Percentiles rank a stretch among this genome's conserved stretches.
Evolutionary conservation across 345 rosid genomes (phyloP).

Genomic region (Nasturtium officinale): DNA sequence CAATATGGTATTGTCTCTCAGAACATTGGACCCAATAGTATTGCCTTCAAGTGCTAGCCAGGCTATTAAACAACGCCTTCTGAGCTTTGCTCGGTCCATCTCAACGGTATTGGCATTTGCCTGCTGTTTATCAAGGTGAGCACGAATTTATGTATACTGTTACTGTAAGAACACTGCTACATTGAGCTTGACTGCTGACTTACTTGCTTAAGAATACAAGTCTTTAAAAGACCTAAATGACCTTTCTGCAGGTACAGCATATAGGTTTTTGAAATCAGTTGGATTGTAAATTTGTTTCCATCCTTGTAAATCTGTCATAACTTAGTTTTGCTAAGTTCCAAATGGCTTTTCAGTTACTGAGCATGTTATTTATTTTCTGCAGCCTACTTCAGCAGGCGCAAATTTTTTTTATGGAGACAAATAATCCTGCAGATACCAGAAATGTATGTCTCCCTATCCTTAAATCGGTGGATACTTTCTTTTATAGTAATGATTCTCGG

Average conservation of each 20-base stretch:
- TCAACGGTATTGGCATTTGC: conserved; percentile 86
- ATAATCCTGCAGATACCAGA: conserved; percentile 63
- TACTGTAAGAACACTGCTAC: conserved; percentile 3
- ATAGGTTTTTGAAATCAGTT: conserved; percentile 10
- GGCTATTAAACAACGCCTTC: conserved; percentile 79
- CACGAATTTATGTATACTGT: conserved; percentile 14
- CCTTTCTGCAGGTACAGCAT: conserved; percentile 13
- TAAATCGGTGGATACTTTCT: neutral
- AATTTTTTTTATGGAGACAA: conserved; percentile 60
- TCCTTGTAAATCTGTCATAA: conserved; percentile 14
- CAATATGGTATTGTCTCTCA: conserved; percentile 42
- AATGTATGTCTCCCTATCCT: conserved; percentile 55
- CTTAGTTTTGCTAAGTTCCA: conserved; percentile 5
- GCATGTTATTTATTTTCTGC: conserved; percentile 37
- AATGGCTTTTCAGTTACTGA: conserved; percentile 16
- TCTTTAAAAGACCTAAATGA: conserved; percentile 9
- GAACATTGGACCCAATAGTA: conserved; percentile 78
- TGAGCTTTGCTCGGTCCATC: conserved; percentile 68
- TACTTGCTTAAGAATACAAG: conserved; percentile 17
- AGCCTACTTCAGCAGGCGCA: conserved; percentile 81
- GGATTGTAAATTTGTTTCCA: neutral
- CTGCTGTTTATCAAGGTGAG: conserved; percentile 83
- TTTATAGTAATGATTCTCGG: neutral
- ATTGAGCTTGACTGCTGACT: conserved; percentile 6
- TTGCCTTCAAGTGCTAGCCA: conserved; percentile 78